Evolutionary conservation across 1,139 yeast genomes (phyloP), one percentile per base, ranked within the genome.

Genomic region (Saccharomycopsis hybrid): DNA sequence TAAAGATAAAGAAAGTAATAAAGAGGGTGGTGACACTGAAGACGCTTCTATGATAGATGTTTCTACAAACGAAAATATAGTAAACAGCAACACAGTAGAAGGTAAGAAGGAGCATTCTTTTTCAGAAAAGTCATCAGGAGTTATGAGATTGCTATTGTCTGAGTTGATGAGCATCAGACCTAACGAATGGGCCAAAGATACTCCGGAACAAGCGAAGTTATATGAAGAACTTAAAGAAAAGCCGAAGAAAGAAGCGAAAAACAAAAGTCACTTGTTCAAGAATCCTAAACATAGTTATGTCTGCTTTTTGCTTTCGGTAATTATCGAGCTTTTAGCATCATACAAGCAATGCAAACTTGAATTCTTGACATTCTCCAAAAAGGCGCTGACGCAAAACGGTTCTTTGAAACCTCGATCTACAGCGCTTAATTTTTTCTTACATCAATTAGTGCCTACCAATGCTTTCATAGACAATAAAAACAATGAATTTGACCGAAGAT

Each of bases 291-390:
- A 37, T 33, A 29, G 45, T n/a, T 51, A 51, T 37, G 28, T 48
- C 32, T 33, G 43, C 9, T 51, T 42, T 32, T 41, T 90, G 41
- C 66, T 90, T 41, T 87, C 82, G 59, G 67, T 79, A 0, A 65
- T 89, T 38, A 74, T 83, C 1, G 97, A 90, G 58, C 68, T 89
- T 13, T 65, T 89, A 24, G 79, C 83, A 2, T 85, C 96, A 1
- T 90, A 89, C 64, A 84, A 83, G 57, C 81, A 80, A 55, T 80
- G 92, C 53, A 90, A 90, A 62, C 73, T 85, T 49, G 96, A 88
- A 59, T 85, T 90, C 60, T 69, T 90, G 51, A 82, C 90, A 0
- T 89, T 77, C 59, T 80, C 92, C 2, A 83, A 81, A 61, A 80
- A 80, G 64, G 65, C 66, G 25, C 44, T 57, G 9, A 60, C 61